Percentiles rank a stretch among this genome's conserved stretches.
Conservation (phyloP, 441 rosid species). For the Metrosideros polymorpha region DNA sequence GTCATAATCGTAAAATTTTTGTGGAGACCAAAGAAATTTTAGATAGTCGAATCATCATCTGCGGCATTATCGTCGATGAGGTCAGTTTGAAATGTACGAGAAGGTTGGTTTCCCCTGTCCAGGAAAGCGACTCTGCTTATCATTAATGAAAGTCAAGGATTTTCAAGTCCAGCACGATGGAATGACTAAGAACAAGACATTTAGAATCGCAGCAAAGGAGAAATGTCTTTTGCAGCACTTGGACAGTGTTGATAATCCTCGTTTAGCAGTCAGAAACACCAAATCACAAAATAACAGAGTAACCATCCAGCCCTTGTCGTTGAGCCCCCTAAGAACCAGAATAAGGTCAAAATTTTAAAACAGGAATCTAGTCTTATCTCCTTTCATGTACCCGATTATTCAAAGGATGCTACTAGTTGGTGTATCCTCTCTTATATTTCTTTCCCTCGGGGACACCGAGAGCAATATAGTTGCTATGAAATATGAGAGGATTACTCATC, state of each 20-base stretch:
- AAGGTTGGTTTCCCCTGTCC: not conserved
- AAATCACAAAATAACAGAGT: not conserved
- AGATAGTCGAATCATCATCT: not conserved
- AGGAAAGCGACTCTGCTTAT: not conserved
- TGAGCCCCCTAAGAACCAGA: not conserved
- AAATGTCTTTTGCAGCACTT: not conserved
- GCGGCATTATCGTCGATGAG: not conserved
- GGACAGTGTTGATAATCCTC: not conserved
- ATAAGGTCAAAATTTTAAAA: not conserved
- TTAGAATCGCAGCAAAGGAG: not conserved
- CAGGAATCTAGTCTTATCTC: not conserved
- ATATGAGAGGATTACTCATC: not conserved
- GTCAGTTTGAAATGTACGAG: not conserved
- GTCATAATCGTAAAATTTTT: not conserved
- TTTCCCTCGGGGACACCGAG: not conserved
- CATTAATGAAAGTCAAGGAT: not conserved
- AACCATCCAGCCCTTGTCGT: not conserved
- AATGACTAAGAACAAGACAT: not conserved
- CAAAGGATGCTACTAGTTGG: not conserved
- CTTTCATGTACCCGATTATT: not conserved
- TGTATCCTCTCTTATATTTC: not conserved
- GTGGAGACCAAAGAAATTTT: not conserved
- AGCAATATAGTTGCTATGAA: not conserved
- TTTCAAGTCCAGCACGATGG: not conserved
- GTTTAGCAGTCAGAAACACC: not conserved